These are phyloP conservation scores for Penicillium nordicum DNA, from an alignment of 2,329 filamentous ascomycete genomes.

Conservation along the genomic window DNA sequence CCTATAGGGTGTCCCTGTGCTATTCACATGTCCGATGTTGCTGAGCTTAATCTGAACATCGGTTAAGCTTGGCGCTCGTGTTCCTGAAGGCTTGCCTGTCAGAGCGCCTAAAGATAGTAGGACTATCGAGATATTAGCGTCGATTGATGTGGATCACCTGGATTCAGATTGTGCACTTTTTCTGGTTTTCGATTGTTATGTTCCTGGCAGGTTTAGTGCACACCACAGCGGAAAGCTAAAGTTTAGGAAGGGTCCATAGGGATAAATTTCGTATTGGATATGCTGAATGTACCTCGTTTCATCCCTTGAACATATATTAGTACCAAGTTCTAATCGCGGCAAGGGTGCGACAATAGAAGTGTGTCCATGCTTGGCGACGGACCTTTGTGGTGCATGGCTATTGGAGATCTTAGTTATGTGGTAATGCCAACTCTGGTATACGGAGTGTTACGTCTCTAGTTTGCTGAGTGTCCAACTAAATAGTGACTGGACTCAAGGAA, in stretches of 20 bases:
- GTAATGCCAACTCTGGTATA: neutral
- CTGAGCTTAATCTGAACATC: neutral
- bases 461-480: neutral
- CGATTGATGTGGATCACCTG: conserved; percentile 1
- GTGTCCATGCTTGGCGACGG: neutral
- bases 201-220: neutral
- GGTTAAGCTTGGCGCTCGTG: conserved; percentile 6
- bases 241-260: neutral
- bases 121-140: neutral
- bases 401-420: neutral
- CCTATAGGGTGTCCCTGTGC: neutral
- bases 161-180: neutral
- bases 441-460: neutral
- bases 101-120: conserved; percentile 8
- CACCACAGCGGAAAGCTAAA: neutral
- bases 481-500: neutral
- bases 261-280: neutral
- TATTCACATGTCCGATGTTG: neutral
- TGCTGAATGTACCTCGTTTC: neutral
- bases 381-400: neutral
- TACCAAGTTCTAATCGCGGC: neutral
- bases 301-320: neutral
- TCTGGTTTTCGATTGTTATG: neutral
- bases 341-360: neutral
- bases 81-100: neutral